Conservation (phyloP, 371 early-diverging fungal genomes). For the Antonospora locustae region DNA sequence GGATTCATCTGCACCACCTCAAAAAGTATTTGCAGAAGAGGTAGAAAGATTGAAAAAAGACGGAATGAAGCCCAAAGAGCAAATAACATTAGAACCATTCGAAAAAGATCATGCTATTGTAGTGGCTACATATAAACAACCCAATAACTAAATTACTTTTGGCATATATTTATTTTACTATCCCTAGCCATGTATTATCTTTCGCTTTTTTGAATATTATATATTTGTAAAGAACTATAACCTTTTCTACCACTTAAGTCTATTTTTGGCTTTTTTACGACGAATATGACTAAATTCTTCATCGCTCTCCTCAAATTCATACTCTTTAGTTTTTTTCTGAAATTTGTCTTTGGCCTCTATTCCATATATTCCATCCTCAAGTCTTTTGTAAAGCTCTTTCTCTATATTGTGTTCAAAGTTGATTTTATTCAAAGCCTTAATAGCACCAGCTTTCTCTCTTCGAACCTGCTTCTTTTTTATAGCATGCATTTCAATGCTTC, state of each 20-base stretch:
- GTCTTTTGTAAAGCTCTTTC: slow-evolving; percentile 80
- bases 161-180: too few relatives aligned
- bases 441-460: slow-evolving; percentile 72
- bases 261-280: slow-evolving; percentile 6
- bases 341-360: slow-evolving; percentile 69
- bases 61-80: slow-evolving; percentile 94
- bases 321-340: slow-evolving; percentile 57
- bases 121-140: slow-evolving; percentile 60
- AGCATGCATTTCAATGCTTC: slow-evolving; percentile 51
- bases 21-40: slow-evolving; percentile 94
- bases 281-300: too few relatives aligned
- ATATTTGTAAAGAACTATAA: not conserved
- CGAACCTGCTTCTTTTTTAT: slow-evolving; percentile 80
- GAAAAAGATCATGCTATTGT: slow-evolving; percentile 99
- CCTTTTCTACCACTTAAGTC: not conserved
- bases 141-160: not conserved
- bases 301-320: slow-evolving; percentile 46
- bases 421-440: slow-evolving; percentile 77
- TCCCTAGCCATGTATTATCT: too few relatives aligned
- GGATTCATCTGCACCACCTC: slow-evolving; percentile 91
- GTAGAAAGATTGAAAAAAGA: slow-evolving; percentile 93
- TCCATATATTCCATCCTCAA: slow-evolving; percentile 69
- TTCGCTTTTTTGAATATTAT: not conserved
- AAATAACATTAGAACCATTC: slow-evolving; percentile 96
- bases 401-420: slow-evolving; percentile 82